These are phyloP conservation scores for Pichia sp. DNA, from an alignment of 1,139 yeast species.

Conservation along the genomic window DNA sequence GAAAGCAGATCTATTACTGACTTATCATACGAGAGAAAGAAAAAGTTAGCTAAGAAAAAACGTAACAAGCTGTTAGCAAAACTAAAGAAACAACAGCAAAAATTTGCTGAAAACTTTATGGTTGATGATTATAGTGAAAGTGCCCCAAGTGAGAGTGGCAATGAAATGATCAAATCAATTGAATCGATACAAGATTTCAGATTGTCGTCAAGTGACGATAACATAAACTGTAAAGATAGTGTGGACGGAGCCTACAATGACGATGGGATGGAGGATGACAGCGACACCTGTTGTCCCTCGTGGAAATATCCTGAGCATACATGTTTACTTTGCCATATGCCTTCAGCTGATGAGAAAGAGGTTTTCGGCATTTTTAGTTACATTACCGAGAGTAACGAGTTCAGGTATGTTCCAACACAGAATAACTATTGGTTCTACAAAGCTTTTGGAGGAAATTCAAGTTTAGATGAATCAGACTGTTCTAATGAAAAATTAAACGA, in stretches of 20 bases:
- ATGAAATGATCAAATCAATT: slow-evolving; percentile 27
- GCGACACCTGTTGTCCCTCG: slow-evolving; percentile 22
- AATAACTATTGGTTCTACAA: slow-evolving; percentile 63
- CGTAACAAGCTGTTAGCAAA: slow-evolving; percentile 48
- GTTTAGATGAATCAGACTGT: slow-evolving; percentile 39
- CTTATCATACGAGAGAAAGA: slow-evolving; percentile 37
- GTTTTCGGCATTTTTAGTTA: slow-evolving; percentile 72
- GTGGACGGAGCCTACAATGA: slow-evolving; percentile 8
- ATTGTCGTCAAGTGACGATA: slow-evolving; percentile 26
- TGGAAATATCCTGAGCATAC: slow-evolving; percentile 79
- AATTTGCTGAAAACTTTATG: slow-evolving; percentile 34
- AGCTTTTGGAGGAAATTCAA: slow-evolving; percentile 54
- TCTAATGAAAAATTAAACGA: slow-evolving; percentile 8
- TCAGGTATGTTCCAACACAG: slow-evolving; percentile 60
- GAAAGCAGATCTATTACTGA: slow-evolving; percentile 13
- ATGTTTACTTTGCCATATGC: slow-evolving; percentile 88
- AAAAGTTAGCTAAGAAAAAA: slow-evolving; percentile 45
- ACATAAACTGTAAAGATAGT: neutral
- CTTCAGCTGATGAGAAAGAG: slow-evolving; percentile 55
- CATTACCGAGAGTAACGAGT: slow-evolving; percentile 55
- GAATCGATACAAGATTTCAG: slow-evolving; percentile 32
- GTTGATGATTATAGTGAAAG: slow-evolving; percentile 20
- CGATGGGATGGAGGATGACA: slow-evolving; percentile 26
- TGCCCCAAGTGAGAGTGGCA: slow-evolving; percentile 12
- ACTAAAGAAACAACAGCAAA: slow-evolving; percentile 44